Base-by-base conservation (phyloP, 2,329 filamentous ascomycete species). In the Arthrocladium fulminans region DNA sequence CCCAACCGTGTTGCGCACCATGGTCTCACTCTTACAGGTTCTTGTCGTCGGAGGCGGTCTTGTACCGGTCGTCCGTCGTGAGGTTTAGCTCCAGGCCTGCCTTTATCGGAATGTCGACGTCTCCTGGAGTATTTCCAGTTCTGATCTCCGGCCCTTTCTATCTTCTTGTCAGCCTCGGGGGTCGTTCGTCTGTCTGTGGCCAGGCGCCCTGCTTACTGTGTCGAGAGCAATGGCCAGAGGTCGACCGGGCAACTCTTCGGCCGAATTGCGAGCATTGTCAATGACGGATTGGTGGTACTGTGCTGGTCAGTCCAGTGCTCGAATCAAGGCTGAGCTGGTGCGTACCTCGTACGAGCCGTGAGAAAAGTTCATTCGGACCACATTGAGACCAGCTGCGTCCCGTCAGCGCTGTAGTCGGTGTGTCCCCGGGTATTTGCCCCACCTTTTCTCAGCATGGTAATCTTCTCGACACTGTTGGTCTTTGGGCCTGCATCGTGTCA, bases 341-440 rank as follows among this genome's bases (percentile, higher is more conserved):
- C 61, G 52, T 64, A 77, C 74, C 67, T 84, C 89, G 71, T 97
- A 92, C 59, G 83, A 84, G 63, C 87, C 87, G 72, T 94, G 87
- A 57, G 86, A 95, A 70, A 97, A 97, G 84, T 98, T 98, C 92
- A 98, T 98, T 74, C 92, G 90, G 60, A 97, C 92, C 60, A 98
- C 88, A 73, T 97, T 97, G 63, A 97, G 83, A 72, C 92, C 92
- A 58, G 84, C 84, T 73, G 56, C 59, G 47, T 49, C 38, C 12
- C 34, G 27, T 58, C 39, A 61, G 56, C 52, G 44, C 41, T 46
- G 29, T 43, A 13, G 32, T 35, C 17, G 17, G 20, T 3, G 2
- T 13, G 7, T n/a, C 23, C 15, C 2, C n/a, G 19, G 22, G 15
- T 10, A n/a, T 23, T 30, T n/a, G 15, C 2, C 63, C 49, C 66